phyloP scores from a whole-genome alignment of 1,139 yeast genomes.

The Zygosaccharomyces pseudobailii region DNA sequence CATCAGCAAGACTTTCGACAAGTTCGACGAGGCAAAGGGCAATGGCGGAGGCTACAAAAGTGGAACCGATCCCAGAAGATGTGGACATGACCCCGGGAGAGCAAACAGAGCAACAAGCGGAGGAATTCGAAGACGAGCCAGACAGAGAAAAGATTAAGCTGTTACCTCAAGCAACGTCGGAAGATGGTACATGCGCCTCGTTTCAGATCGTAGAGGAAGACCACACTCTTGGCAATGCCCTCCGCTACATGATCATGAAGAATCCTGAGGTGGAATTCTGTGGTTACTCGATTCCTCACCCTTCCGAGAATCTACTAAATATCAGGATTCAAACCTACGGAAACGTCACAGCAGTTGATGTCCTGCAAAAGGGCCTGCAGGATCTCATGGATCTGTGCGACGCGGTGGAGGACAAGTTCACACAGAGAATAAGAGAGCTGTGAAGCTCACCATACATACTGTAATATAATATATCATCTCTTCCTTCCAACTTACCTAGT shows the following conservation, averaged over 20 bases:
- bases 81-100: constrained; percentile 29
- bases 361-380: constrained; percentile 84
- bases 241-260: constrained; percentile 91
- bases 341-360: constrained; percentile 81
- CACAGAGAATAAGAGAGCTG: constrained; percentile 50
- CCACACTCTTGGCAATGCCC: constrained; percentile 91
- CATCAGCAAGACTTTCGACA: background rate
- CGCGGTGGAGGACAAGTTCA: constrained; percentile 74
- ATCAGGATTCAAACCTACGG: constrained; percentile 94
- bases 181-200: constrained; percentile 92
- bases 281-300: constrained; percentile 98
- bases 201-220: constrained; percentile 91
- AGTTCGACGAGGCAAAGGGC: background rate
- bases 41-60: constrained; percentile 5
- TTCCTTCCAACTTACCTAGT: background rate
- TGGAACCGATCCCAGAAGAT: constrained; percentile 17
- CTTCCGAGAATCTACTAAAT: constrained; percentile 87
- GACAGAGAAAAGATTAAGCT: constrained; percentile 40
- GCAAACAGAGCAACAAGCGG: constrained; percentile 25
- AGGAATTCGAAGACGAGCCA: constrained; percentile 29
- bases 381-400: constrained; percentile 80
- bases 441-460: constrained; percentile 6
- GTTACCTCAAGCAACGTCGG: constrained; percentile 82
- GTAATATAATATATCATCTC: background rate
- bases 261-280: constrained; percentile 97